Base-by-base conservation (phyloP, 208 protist species). In the Acanthamoeba lenticulata region DNA sequence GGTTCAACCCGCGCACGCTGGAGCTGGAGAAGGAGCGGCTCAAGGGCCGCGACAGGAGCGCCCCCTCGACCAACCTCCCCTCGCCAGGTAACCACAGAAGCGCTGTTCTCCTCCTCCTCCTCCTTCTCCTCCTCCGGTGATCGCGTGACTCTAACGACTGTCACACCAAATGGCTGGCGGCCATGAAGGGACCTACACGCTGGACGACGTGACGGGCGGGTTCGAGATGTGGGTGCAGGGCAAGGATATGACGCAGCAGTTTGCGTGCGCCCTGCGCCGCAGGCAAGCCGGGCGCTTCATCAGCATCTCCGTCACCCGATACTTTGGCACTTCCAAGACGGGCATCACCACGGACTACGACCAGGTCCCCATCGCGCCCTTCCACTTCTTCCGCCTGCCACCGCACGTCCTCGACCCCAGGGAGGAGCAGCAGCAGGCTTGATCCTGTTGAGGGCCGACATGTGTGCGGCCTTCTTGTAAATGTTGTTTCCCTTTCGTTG, bases 181-280 rank as follows among this genome's bases (percentile, higher is more conserved):
- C 45, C 9, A 52, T 1, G 32, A 15, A 62, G 85, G 85, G 5
- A 90, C 47, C 32, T 90, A 47, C 36, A 90, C 55, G 0, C 42
- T 90, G 32, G 55, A 90, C 0, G 85, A 90, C 55, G 85, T 90
- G 34, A 42, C 47, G 1, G 85, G 85, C 2, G 42, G 15, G 52
- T 9, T 90, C 24, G 85, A 90, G 55, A 27, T 90, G 85, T 90
- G 85, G 85, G 44, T 90, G 13, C n/a, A 72, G 55, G 57, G 57
- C 7, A 69, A 69, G 52, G 55, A 44, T 32, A 62, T 62, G 55
- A 90, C 55, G 29, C 57, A 90, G 19, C n/a, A 90, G 38, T 90
- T 90, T 90, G 47, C n/a, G 24, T 32, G 47, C 5, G 36, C 55
- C 17, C 47, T 72, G 55, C 85, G 57, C 6, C 55, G 47, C 36